These are phyloP conservation scores for Kandelia obovata DNA, from an alignment of 345 rosid genomes.

Conservation along the genomic window DNA sequence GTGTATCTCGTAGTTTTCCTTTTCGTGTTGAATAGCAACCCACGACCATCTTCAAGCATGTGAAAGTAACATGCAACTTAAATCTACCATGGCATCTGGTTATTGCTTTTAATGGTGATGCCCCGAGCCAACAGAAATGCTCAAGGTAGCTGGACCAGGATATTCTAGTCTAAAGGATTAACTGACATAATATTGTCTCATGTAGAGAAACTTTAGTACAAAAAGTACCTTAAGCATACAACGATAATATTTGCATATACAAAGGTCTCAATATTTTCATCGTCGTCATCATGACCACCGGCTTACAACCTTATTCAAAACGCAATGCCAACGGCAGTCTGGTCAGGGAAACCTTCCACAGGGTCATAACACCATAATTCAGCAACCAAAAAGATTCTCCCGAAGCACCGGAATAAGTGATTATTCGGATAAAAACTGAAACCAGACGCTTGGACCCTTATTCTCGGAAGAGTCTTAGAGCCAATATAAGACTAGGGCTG, in stretches of 20 bases:
- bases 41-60: too few relatives aligned
- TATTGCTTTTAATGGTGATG: too few relatives aligned
- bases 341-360: constrained; percentile 8
- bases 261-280: neutral
- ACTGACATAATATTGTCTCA: too few relatives aligned
- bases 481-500: neutral
- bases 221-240: neutral
- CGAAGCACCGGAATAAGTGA: neutral
- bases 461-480: neutral
- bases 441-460: neutral
- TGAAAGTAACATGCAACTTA: too few relatives aligned
- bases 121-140: too few relatives aligned
- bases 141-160: too few relatives aligned
- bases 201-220: neutral
- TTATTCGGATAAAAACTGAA: neutral
- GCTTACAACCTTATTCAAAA: neutral
- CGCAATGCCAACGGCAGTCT: neutral
- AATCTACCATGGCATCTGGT: too few relatives aligned
- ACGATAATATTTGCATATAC: neutral
- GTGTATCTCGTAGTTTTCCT: too few relatives aligned
- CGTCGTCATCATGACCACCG: neutral
- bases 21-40: too few relatives aligned
- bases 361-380: neutral
- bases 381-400: constrained; percentile 7
- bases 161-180: too few relatives aligned